Evolutionary conservation across 441 rosid genomes (phyloP), one percentile per base, ranked within the genome.

Genomic region (Macaranga tanarius): DNA sequence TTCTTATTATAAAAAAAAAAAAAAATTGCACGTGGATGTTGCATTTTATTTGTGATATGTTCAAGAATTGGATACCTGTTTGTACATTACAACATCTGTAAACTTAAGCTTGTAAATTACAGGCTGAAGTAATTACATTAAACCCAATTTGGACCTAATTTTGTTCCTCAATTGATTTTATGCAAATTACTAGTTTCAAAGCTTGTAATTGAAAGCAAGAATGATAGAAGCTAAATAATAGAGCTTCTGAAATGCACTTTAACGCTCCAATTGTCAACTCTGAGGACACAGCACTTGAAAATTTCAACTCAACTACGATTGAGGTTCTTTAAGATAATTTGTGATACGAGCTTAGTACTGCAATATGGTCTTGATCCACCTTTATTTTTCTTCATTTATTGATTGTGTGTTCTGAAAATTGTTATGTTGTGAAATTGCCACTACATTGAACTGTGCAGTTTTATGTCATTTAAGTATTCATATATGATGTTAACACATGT

Each of bases 91-190:
- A n/a, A 20, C 25, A 40, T 63, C n/a, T 44, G 5, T n/a, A 50
- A 13, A 42, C 0, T 10, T 26, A 9, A 54, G n/a, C n/a, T 38
- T 51, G 28, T 17, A 7, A 50, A 58, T 60, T 67, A 40, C 28
- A 8, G 40, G 8, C 57, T 47, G 16, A 56, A 25, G 19, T 22
- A 62, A 22, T 12, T 61, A 2, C 55, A 1, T 40, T 16, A 3
- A n/a, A 16, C 40, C 62, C 42, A 65, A 17, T 73, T 22, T 20
- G 45, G 50, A 13, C 9, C 48, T 34, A 12, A 54, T 25, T 22
- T 62, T 23, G 38, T 42, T 72, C 10, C 75, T 72, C 16, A n/a
- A 26, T 16, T 72, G 63, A 26, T 62, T 20, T 22, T 22, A 52
- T 55, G 25, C 11, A 19, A 10, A 25, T 34, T 19, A 1, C 2